Evolutionary conservation across 768 basidiomycete species (phyloP).

Genomic region (Agaricus sinodeliciosus): DNA sequence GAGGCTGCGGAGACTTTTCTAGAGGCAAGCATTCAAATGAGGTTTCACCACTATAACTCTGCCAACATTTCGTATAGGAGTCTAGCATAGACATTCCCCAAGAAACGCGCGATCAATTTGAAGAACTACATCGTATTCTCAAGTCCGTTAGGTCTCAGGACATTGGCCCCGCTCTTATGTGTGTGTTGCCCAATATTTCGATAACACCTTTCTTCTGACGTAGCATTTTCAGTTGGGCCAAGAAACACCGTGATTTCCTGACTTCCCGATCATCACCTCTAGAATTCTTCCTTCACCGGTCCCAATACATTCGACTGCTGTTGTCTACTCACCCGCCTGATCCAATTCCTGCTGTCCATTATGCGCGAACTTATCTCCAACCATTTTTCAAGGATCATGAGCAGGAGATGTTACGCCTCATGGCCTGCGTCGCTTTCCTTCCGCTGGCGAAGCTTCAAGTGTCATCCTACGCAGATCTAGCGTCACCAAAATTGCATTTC

Average conservation of each 20-base stretch:
- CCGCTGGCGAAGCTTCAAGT: constrained; percentile 57
- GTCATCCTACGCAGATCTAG: constrained; percentile 74
- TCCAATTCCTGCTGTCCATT: constrained; percentile 56
- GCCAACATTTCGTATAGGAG: constrained; percentile 41
- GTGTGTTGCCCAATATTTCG: constrained; percentile 9
- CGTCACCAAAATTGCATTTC: constrained; percentile 62
- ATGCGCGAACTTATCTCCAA: constrained; percentile 62
- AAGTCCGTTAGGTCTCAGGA: constrained; percentile 59
- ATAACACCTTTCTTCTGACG: constrained; percentile 1
- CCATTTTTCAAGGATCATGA: constrained; percentile 59
- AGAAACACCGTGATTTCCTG: constrained; percentile 58
- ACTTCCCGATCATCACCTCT: constrained; percentile 68
- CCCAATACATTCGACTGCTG: constrained; percentile 80
- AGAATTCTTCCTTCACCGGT: constrained; percentile 87
- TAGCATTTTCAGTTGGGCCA: constrained; percentile 63
- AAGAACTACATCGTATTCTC: constrained; percentile 67
- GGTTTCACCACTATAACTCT: background rate
- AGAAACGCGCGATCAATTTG: constrained; percentile 49
- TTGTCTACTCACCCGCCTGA: constrained; percentile 55
- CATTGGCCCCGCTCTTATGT: constrained; percentile 76
- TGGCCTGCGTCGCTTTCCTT: constrained; percentile 64
- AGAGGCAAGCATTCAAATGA: constrained; percentile 38
- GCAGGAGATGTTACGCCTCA: constrained; percentile 61
- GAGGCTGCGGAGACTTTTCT: constrained; percentile 70
- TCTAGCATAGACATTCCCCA: constrained; percentile 49